Evolutionary conservation across 164 flowering plant genomes (phyloP).

Genomic region (Sedum album): DNA sequence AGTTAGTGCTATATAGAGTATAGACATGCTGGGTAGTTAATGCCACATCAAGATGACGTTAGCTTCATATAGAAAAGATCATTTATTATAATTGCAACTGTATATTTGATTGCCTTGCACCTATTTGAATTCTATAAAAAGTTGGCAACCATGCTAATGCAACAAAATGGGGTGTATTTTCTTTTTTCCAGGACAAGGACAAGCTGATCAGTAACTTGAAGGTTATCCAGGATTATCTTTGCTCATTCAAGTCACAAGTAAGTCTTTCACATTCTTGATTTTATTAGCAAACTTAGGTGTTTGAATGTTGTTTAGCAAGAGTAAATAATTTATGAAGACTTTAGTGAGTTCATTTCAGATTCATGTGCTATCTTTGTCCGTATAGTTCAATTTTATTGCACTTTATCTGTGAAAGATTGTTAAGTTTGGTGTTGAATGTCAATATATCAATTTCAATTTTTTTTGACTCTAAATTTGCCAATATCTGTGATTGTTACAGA

Average conservation of each 20-base stretch:
- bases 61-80: neutral
- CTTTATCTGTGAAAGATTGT: no score
- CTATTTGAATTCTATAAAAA: neutral
- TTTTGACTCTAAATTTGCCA: neutral
- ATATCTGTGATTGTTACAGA: neutral
- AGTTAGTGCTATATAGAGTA: neutral
- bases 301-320: neutral
- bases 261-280: neutral
- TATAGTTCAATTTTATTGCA: no score
- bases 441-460: neutral
- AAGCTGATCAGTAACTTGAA: slow-evolving; percentile 67
- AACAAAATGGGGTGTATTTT: neutral
- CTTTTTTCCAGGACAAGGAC: slow-evolving; percentile 57
- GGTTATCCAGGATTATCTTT: slow-evolving; percentile 87
- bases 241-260: slow-evolving; percentile 90
- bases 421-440: neutral
- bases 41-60: neutral
- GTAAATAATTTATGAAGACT: neutral
- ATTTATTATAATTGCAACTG: neutral
- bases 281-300: neutral
- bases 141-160: neutral
- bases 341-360: neutral
- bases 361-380: neutral
- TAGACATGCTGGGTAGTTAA: neutral
- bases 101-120: neutral